Base-by-base conservation (phyloP, 441 rosid species). In the Kokia cookei region DNA sequence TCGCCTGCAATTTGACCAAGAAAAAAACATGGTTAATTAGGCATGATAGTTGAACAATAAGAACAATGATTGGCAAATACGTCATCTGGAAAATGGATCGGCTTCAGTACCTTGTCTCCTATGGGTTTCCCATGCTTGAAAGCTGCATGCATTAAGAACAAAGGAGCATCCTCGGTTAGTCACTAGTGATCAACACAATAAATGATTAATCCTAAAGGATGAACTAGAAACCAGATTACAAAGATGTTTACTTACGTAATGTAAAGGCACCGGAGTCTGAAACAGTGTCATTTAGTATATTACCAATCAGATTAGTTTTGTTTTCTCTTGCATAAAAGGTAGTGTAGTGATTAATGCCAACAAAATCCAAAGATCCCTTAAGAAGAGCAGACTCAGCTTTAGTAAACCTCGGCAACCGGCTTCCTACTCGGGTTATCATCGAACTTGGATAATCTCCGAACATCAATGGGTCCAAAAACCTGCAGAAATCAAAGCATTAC, bases 291-390 rank as follows among this genome's bases (percentile, higher is more conserved):
- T 92, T 72, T 19, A 96, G 83, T 72, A 92, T 22, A 22, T 4
- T 11, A 7, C 84, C 83, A 2, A 89, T 55, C 47, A 81, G 12
- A 69, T 59, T 75, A 0, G 84, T 74, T 19, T 71, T 3, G 70
- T 84, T 84, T 69, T 80, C 77, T 61, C 77, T 76, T 42, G 92
- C 98, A 65, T 93, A 96, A 65, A 48, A 92, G 6, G 99, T 93
- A n/a, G 99, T 96, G 78, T 96, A 96, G 76, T 96, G 99, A 79
- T 96, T 96, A 50, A 96, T 93, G 73, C 98, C 99, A 14, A 96
- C 90, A 75, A 93, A 96, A 78, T 96, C 99, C 69, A 92, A 54
- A 12, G 99, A 96, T 43, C 97, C 97, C 82, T 92, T 93, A 0
- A 90, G 50, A 59, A 96, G 82, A 72, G 79, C 68, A 40, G 91